phyloP scores from a whole-genome alignment of 306 rosid species.

The Lotus japonicus region DNA sequence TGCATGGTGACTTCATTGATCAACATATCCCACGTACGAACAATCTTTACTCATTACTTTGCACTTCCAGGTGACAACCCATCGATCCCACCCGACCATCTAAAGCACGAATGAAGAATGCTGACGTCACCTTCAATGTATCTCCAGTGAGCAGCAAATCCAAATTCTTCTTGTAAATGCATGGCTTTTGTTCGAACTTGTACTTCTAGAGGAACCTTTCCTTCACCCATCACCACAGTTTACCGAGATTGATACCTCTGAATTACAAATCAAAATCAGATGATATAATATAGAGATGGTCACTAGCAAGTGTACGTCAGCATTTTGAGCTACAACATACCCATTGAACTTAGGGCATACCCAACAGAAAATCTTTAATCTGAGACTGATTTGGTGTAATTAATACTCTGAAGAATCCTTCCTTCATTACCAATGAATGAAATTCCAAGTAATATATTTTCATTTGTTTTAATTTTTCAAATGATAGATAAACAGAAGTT shows the following conservation, averaged over 20 bases:
- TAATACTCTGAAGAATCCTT: not conserved
- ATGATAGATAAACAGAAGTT: not conserved
- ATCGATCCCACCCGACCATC: constrained; percentile 99
- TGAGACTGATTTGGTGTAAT: not conserved
- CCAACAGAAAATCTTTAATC: not conserved
- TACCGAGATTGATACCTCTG: constrained; percentile 81
- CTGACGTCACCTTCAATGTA: constrained; percentile 94
- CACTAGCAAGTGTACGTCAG: not conserved
- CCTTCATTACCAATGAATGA: not conserved
- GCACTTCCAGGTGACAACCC: constrained; percentile 99
- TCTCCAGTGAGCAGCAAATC: constrained; percentile 99
- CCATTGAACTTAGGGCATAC: constrained; percentile 78
- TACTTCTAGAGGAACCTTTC: constrained; percentile 72
- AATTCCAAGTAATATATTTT: not conserved
- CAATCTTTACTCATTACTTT: constrained; percentile 76
- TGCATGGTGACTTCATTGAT: constrained; percentile 73
- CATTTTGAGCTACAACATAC: constrained; percentile 35
- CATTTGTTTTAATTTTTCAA: not conserved
- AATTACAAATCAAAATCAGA: constrained; percentile 20
- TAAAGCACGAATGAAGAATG: constrained; percentile 88
- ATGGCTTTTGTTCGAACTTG: constrained; percentile 90
- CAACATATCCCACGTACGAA: constrained; percentile 39
- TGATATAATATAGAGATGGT: not conserved
- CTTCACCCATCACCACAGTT: constrained; percentile 87
- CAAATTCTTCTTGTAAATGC: constrained; percentile 96